A percentile compares a stretch with the other conserved stretches of the same genome.
Evolutionary conservation across 352 stramenopile species (phyloP).

Genomic region (Globisporangium splendens): DNA sequence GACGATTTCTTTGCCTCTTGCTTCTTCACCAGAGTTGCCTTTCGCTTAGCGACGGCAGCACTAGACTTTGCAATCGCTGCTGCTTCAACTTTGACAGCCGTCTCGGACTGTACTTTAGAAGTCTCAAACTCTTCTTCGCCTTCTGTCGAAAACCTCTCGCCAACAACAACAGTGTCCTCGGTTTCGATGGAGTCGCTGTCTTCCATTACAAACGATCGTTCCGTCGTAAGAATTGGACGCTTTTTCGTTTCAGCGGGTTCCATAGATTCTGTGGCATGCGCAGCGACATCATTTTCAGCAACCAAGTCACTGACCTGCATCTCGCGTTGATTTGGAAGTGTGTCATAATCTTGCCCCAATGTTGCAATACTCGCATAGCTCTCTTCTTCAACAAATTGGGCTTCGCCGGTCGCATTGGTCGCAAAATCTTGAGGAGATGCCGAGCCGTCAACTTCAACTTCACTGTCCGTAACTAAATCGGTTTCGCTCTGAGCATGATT

Average conservation of each 20-base stretch:
- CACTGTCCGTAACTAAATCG: no score
- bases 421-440: no score
- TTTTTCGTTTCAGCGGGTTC: slow-evolving; percentile 12
- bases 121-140: slow-evolving; percentile 47
- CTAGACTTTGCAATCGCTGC: slow-evolving; percentile 5
- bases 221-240: slow-evolving; percentile 58
- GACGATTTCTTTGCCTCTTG: neutral
- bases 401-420: no score
- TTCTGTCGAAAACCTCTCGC: slow-evolving; percentile 50
- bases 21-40: neutral
- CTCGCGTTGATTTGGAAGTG: no score
- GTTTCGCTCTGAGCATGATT: neutral
- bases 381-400: neutral
- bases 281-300: neutral
- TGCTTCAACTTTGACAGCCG: neutral
- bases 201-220: slow-evolving; percentile 66
- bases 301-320: no score
- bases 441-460: neutral
- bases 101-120: neutral
- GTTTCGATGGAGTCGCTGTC: slow-evolving; percentile 52
- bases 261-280: neutral
- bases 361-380: neutral
- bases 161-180: slow-evolving; percentile 60
- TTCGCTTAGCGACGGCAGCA: neutral
- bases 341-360: no score